phyloP scores from a whole-genome alignment of 257 asterid genomes.

The Salvia miltiorrhiza region DNA sequence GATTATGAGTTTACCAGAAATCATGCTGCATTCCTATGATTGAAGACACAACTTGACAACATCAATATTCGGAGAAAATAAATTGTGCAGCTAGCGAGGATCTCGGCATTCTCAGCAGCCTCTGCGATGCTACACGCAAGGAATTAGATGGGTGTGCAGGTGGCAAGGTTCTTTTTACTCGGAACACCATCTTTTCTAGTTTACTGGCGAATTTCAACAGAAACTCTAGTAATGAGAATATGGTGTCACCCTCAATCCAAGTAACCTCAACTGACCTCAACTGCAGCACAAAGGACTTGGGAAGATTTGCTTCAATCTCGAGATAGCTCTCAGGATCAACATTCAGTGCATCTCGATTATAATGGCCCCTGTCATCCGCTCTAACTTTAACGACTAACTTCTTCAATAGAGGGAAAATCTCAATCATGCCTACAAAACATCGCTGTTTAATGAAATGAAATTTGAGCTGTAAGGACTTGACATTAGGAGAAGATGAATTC shows the following conservation, averaged over 20 bases:
- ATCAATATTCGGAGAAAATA: not conserved
- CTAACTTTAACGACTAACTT: not conserved
- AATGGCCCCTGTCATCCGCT: not conserved
- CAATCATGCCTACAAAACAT: too few species aligned
- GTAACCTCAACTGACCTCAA: not conserved
- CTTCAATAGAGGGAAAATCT: constrained; percentile 1
- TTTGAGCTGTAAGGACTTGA: too few species aligned
- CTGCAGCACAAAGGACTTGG: not conserved
- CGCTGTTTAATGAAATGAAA: too few species aligned
- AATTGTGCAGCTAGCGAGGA: not conserved
- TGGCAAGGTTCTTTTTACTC: too few species aligned
- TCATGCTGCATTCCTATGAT: not conserved
- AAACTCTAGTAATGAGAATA: not conserved
- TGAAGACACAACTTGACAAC: not conserved
- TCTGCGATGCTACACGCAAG: not conserved
- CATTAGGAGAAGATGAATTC: too few species aligned
- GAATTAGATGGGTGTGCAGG: not conserved
- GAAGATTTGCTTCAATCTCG: too few species aligned
- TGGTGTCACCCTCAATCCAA: not conserved
- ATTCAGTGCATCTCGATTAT: too few species aligned
- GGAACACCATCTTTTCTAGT: constrained; percentile 2
- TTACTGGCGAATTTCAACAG: not conserved
- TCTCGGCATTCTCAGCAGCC: not conserved
- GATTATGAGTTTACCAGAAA: too few species aligned
- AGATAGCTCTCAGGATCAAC: not conserved